Conservation (phyloP, 73 alveolate genomes). For the Paramecium caudatum region DNA sequence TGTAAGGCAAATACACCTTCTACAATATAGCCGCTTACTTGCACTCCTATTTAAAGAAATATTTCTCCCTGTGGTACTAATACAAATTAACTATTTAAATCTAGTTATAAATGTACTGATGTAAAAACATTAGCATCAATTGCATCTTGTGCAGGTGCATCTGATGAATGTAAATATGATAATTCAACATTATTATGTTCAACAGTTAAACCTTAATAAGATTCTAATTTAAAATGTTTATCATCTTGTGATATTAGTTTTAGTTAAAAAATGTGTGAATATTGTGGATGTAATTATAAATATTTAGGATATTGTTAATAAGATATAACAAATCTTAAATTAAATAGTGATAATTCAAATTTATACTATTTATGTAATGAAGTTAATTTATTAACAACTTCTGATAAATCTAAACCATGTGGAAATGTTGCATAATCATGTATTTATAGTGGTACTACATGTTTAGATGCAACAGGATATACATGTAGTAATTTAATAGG, state of each 20-base stretch:
- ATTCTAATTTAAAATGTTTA: too few relatives aligned
- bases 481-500: not conserved
- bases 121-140: not conserved
- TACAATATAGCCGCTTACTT: not conserved
- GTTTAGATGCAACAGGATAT: constrained; percentile 54
- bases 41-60: not conserved
- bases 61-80: not conserved
- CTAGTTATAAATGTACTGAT: not conserved
- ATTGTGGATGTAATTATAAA: constrained; percentile 42
- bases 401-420: not conserved
- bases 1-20: not conserved
- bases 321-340: not conserved
- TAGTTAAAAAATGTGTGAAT: not conserved
- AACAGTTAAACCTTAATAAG: too few relatives aligned
- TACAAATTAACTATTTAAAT: not conserved
- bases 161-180: not conserved
- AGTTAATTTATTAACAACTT: not conserved
- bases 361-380: not conserved
- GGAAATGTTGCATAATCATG: constrained; percentile 5
- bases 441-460: not conserved
- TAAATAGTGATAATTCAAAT: not conserved
- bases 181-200: too few relatives aligned
- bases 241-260: constrained; percentile 22
- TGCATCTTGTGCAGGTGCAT: constrained; percentile 6
- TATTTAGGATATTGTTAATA: not conserved